phyloP scores from a whole-genome alignment of 371 early-diverging fungal genomes.

The Saksenaea vasiformis region DNA sequence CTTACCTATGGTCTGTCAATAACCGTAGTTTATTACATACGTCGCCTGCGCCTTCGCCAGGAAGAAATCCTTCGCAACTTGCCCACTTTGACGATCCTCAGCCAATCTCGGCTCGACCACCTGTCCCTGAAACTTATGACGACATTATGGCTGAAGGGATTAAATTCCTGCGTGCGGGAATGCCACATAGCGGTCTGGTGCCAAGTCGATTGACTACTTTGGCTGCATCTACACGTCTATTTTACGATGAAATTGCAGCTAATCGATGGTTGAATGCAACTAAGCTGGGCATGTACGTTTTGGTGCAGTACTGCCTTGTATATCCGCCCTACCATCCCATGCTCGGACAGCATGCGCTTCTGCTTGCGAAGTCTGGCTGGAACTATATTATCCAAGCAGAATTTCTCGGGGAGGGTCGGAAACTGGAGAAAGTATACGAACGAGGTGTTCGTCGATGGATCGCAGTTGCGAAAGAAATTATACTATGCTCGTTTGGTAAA shows the following conservation, averaged over 20 bases:
- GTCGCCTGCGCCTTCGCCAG: slow-evolving; percentile 7
- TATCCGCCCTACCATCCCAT: slow-evolving; percentile 79
- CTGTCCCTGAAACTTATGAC: slow-evolving; percentile 26
- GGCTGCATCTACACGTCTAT: slow-evolving; percentile 27
- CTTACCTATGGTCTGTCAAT: slow-evolving; percentile 35
- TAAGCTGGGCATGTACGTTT: slow-evolving; percentile 58
- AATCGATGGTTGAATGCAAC: slow-evolving; percentile 54
- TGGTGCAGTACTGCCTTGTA: slow-evolving; percentile 66
- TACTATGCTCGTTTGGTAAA: slow-evolving; percentile 37
- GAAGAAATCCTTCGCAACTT: slow-evolving; percentile 3
- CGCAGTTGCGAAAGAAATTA: slow-evolving; percentile 35
- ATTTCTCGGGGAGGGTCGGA: slow-evolving; percentile 13
- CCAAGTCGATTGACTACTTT: slow-evolving; percentile 39
- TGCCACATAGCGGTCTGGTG: slow-evolving; percentile 15
- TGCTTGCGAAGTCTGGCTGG: slow-evolving; percentile 68
- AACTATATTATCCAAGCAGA: slow-evolving; percentile 51
- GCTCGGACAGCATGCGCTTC: slow-evolving; percentile 64
- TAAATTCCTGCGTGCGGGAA: slow-evolving; percentile 19
- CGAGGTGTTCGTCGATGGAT: slow-evolving; percentile 48
- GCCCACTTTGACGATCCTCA: slow-evolving; percentile 39
- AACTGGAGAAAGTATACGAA: slow-evolving; percentile 39
- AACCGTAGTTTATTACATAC: slow-evolving; percentile 12
- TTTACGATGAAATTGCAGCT: slow-evolving; percentile 43
- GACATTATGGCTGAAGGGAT: slow-evolving; percentile 27
- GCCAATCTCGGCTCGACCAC: slow-evolving; percentile 25